These are phyloP conservation scores for Monosporascus sp. DNA, from an alignment of 2,329 filamentous ascomycete genomes.

Conservation along the genomic window DNA sequence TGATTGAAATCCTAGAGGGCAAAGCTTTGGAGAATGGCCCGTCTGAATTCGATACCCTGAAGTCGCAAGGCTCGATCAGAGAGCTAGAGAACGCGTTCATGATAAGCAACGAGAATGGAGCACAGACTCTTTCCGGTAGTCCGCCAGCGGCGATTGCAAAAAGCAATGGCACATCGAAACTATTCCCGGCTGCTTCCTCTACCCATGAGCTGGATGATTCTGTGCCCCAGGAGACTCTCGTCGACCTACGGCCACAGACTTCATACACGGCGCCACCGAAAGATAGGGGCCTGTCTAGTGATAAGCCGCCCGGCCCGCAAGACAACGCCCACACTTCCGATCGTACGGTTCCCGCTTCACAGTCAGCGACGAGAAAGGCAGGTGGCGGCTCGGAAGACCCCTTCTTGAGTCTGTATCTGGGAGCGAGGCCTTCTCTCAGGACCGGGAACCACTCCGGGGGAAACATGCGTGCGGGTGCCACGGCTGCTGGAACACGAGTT, in stretches of 20 bases:
- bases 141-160: neutral
- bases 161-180: neutral
- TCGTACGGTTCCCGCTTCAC: neutral
- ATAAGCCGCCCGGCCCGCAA: neutral
- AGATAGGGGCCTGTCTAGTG: neutral
- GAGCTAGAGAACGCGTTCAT: neutral
- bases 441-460: neutral
- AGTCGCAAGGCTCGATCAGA: neutral
- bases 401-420: slow-evolving; percentile 2
- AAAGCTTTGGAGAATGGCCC: no score
- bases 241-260: neutral
- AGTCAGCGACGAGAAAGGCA: neutral
- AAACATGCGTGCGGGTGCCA: neutral
- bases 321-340: neutral
- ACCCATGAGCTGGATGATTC: neutral
- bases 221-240: neutral
- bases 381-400: neutral
- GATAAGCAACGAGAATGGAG: neutral
- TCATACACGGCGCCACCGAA: neutral
- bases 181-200: neutral
- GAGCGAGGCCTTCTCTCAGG: neutral
- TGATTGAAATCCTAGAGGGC: neutral
- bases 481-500: neutral
- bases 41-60: no score
- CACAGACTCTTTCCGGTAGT: neutral